Base-by-base conservation (phyloP, 2,329 filamentous ascomycete genomes). In the Aspergillus ustus region DNA sequence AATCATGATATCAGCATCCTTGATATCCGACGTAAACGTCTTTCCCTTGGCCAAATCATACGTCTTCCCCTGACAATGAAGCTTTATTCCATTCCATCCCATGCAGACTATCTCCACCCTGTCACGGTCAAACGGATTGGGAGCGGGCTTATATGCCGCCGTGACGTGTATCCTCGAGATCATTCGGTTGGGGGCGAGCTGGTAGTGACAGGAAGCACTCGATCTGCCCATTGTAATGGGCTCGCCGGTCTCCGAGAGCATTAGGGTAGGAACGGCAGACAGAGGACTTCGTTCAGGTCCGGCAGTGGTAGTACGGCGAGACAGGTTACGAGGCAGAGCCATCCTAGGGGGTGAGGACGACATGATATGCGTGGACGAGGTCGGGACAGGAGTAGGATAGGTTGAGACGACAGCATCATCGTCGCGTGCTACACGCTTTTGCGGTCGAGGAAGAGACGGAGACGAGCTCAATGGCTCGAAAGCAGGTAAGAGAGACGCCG, bases 121-220 rank as follows among this genome's bases (percentile, higher is more conserved):
- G 75, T 91, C 91, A 64, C 87, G 84, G 68, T 91, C 88, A 70
- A 91, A 84, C 5, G 85, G 85, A 59, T 86, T 84, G 20, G 84
- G 80, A 13, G 91, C 87, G 22, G 90, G 84, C 65, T 94, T 86
- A 76, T 93, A 99, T 57, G 89, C 87, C 65, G 93, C 93, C 78
- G 92, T 90, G 77, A 97, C 91, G 75, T 99, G 95, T 25, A 98
- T 87, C 73, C 95, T 90, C 72, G 95, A 98, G 65, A 99, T 92
- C 62, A 96, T 87, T 51, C 93, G 91, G 79, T 96, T 97, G 69
- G 92, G 88, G 28, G 95, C 95, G 15, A 99, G 85, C 78, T 97
- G 94, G 76, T 94, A 95, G 74, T 97, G 89, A n/a, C 93, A 96
- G 15, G 93, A 96, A 78, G 92, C 94, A 80, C 92, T 97, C 6